Evolutionary conservation across 2,329 filamentous ascomycete species (phyloP), one percentile per base, ranked within the genome.

Genomic region (Alternaria brassicae): DNA sequence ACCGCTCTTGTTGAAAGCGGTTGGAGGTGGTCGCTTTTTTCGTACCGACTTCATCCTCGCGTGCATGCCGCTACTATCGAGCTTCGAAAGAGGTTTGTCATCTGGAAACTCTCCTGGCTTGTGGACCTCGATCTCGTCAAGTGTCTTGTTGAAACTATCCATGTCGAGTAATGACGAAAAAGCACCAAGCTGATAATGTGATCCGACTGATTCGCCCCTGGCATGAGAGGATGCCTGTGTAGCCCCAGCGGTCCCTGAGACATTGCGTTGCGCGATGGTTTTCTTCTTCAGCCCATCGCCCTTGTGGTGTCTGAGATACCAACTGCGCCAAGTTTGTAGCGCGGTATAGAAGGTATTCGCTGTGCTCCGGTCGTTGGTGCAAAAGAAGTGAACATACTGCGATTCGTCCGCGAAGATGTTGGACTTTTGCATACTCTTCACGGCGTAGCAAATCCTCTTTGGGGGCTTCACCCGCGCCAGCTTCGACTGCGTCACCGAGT

Each of bases 371-470:
- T 97, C 91, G 42, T 92, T 91, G 2, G 90, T 92, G 58, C 88
- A 89, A 79, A 98, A 96, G 78, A 94, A 97, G 73, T 98, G 94
- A 3, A 96, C 91, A 72, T 92, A 98, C 67, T 94, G 94, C 51
- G 91, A 88, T 3, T 89, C 91, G 53, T 89, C 89, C 53, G 92
- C 81, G 71, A 97, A 97, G 71, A 96, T 88, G 58, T 86, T 88
- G 0, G 90, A 90, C 77, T 94, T 96, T 73, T 97, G 90, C 79
- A 97, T 93, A 68, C 91, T 96, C 79, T 97, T 97, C 68, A 98
- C 85, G 0, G 92, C 93, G 71, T 91, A 94, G 79, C 92, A 96
- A 67, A 88, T 84, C 72, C 89, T 91, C 78, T 95, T 96, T 0
- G 94, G 94, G 1, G 93, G 90, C 70, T 90, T 93, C 53, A 97